phyloP scores from a whole-genome alignment of 2,329 filamentous ascomycete genomes.

The Fusarium sterilihyphosum region DNA sequence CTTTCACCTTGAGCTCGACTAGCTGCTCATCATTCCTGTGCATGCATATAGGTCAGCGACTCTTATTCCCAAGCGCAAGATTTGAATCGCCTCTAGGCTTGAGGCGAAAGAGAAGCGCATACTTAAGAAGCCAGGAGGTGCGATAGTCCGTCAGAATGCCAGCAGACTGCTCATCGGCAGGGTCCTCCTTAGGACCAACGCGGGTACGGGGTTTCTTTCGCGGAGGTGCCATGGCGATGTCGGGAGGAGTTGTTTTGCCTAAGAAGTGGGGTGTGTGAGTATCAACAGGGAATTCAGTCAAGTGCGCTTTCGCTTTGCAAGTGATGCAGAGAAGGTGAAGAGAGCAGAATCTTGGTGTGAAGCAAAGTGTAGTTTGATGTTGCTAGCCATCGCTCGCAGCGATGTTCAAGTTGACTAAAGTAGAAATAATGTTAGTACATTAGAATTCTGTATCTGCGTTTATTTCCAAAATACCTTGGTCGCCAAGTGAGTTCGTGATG shows the following conservation, averaged over 20 bases:
- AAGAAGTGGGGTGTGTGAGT: not conserved
- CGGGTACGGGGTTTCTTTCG: conserved; percentile 34
- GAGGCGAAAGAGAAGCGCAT: conserved; percentile 19
- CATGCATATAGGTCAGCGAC: conserved; percentile 5
- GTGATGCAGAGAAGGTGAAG: not conserved
- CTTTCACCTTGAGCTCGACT: conserved; percentile 44
- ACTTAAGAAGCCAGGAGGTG: conserved; percentile 50
- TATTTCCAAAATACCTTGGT: not conserved
- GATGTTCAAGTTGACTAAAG: not conserved
- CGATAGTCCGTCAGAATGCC: conserved; percentile 45
- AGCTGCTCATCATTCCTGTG: conserved; percentile 44
- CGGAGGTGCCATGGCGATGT: conserved; percentile 23
- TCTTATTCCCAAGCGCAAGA: not conserved
- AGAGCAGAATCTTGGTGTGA: not conserved
- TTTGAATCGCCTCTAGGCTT: not conserved
- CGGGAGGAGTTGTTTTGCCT: not conserved
- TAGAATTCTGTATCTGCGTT: not conserved
- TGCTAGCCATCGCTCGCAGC: not conserved
- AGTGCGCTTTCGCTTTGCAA: not conserved
- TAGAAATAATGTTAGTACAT: not conserved
- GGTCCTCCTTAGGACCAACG: conserved; percentile 22
- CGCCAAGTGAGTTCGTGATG: not conserved
- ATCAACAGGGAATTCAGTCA: not conserved
- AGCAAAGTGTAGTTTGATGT: not conserved
- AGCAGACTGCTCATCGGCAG: conserved; percentile 34